Conservation (phyloP, 2,329 filamentous ascomycete species). For the Emergomyces orientalis region DNA sequence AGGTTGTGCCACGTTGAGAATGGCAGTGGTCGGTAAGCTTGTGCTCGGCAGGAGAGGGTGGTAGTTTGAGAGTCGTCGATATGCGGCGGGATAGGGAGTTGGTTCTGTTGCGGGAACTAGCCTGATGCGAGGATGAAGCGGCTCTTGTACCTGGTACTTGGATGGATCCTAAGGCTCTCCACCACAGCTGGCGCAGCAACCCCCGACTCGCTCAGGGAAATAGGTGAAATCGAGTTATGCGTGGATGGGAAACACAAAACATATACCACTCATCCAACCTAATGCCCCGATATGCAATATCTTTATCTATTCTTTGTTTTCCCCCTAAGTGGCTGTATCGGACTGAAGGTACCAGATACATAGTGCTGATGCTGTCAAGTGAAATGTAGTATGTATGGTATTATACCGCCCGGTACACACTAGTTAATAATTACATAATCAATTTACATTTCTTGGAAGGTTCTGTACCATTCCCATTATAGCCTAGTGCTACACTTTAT, state of each 20-base stretch:
- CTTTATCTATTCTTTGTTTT: neutral
- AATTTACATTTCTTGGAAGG: too few relatives aligned
- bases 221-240: neutral
- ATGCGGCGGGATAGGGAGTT: neutral
- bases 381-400: neutral
- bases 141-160: neutral
- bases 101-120: neutral
- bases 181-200: neutral
- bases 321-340: neutral
- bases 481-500: neutral
- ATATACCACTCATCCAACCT: neutral
- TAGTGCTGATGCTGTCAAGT: neutral
- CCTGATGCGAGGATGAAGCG: neutral
- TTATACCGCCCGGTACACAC: neutral
- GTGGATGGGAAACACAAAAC: neutral
- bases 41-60: neutral
- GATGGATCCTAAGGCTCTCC: neutral
- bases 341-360: neutral
- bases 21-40: neutral
- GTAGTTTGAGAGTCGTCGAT: neutral
- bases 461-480: neutral
- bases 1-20: neutral
- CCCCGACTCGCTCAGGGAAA: neutral
- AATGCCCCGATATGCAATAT: neutral
- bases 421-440: neutral